phyloP scores from a whole-genome alignment of 2,329 filamentous ascomycete species.

The Penicillium sp. region DNA sequence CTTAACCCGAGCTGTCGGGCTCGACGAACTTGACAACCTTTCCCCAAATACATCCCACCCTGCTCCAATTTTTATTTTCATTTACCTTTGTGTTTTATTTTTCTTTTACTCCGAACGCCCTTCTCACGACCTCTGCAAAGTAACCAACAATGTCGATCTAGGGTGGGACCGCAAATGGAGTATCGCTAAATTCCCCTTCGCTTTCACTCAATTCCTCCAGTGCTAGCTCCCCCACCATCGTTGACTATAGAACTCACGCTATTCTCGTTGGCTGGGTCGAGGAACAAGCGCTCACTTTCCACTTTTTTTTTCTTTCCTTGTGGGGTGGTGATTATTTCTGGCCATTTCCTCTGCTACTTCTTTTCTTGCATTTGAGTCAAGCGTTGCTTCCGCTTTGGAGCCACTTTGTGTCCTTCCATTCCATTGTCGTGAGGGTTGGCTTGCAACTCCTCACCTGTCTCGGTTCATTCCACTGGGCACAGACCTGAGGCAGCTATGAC shows the following conservation, averaged over 20 bases:
- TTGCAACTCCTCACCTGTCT: conserved; percentile 5
- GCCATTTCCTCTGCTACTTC: background rate
- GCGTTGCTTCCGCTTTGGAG: background rate
- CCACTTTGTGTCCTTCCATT: background rate
- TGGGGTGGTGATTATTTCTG: background rate
- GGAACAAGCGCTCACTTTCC: background rate
- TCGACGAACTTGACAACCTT: conserved; percentile 9
- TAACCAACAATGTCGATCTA: conserved; percentile 2
- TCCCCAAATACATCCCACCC: background rate
- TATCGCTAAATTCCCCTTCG: conserved; percentile 3
- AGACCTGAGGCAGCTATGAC: conserved; percentile 11
- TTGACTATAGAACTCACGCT: conserved; percentile 2
- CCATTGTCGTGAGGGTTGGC: conserved; percentile 13
- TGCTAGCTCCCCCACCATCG: conserved; percentile 9
- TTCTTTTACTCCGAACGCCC: background rate
- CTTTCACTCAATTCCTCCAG: background rate
- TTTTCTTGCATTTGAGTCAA: background rate
- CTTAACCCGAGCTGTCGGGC: conserved; percentile 41
- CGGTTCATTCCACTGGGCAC: conserved; percentile 5
- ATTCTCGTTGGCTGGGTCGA: background rate
- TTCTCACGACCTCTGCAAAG: conserved; percentile 1
- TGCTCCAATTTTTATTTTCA: background rate
- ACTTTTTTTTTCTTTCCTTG: background rate
- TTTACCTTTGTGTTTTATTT: background rate
- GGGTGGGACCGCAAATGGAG: conserved; percentile 12